These are phyloP conservation scores for Brettanomyces nanus DNA, from an alignment of 805 yeast genomes.

Conservation along the genomic window DNA sequence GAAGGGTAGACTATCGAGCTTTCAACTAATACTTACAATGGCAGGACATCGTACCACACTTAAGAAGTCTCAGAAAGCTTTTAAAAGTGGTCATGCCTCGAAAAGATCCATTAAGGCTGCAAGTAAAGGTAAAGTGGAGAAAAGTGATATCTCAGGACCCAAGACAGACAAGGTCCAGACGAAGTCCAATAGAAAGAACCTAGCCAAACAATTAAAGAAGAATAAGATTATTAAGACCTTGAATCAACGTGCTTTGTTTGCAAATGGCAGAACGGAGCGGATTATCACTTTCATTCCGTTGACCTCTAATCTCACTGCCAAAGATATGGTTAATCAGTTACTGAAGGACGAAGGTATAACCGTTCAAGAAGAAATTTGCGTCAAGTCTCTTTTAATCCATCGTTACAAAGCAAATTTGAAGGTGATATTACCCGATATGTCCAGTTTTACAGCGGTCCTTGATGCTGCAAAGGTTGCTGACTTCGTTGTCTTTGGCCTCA, in stretches of 20 bases:
- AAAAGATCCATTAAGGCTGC: constrained; percentile 79
- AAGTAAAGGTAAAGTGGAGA: constrained; percentile 83
- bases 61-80: constrained; percentile 80
- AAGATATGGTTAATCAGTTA: constrained; percentile 45
- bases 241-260: constrained; percentile 57
- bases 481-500: constrained; percentile 80
- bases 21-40: too few relatives aligned
- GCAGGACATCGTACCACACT: constrained; percentile 81
- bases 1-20: too few relatives aligned
- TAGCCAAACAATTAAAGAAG: constrained; percentile 67
- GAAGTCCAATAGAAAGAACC: constrained; percentile 64
- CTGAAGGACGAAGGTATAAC: constrained; percentile 30
- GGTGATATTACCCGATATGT: constrained; percentile 63
- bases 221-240: constrained; percentile 58
- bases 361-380: constrained; percentile 32
- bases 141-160: constrained; percentile 30
- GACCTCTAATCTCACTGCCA: constrained; percentile 57
- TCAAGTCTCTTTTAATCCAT: constrained; percentile 42
- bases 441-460: constrained; percentile 57
- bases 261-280: constrained; percentile 66
- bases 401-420: constrained; percentile 73
- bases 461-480: constrained; percentile 90
- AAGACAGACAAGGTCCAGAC: constrained; percentile 32
- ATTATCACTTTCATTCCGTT: constrained; percentile 75
- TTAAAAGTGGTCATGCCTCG: constrained; percentile 85